Evolutionary conservation across 2,329 filamentous ascomycete genomes (phyloP).

Genomic region (Pestalotiopsis sp.): DNA sequence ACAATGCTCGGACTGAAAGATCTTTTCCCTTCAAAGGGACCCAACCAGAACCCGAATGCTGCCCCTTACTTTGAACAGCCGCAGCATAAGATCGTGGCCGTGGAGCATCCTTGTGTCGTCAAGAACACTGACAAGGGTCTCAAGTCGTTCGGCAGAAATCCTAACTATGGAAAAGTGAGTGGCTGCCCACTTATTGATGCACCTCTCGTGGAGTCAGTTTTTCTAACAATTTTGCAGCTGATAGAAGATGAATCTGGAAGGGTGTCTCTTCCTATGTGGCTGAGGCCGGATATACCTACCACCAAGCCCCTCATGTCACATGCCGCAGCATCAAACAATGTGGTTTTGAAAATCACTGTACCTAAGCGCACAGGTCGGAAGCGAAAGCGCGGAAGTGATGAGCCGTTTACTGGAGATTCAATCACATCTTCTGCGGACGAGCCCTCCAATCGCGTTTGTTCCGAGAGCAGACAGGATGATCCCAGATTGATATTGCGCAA

Average conservation of each 20-base stretch:
- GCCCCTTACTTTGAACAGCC: constrained; percentile 14
- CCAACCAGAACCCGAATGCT: constrained; percentile 10
- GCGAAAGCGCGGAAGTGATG: constrained; percentile 75
- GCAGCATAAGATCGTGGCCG: constrained; percentile 35
- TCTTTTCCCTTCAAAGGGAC: constrained; percentile 9
- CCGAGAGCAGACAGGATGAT: constrained; percentile 49
- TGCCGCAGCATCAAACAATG: constrained; percentile 74
- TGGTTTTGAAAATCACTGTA: constrained; percentile 83
- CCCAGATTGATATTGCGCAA: constrained; percentile 59
- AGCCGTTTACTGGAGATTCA: constrained; percentile 56
- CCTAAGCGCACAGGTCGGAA: constrained; percentile 85
- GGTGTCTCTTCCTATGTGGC: constrained; percentile 64
- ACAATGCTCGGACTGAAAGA: constrained; percentile 15
- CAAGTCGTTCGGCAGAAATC: constrained; percentile 38
- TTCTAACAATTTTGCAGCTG: constrained; percentile 19
- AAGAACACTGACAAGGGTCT: constrained; percentile 41
- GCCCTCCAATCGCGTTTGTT: constrained; percentile 34
- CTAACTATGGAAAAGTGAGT: constrained; percentile 37
- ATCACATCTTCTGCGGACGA: constrained; percentile 28
- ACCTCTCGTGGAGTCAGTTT: neutral
- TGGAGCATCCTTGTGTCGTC: constrained; percentile 45
- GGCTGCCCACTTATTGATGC: neutral
- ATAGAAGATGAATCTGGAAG: constrained; percentile 33
- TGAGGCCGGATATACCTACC: constrained; percentile 78
- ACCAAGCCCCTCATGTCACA: constrained; percentile 77